Conservation (phyloP, 2,329 filamentous ascomycete species). For the Xylariaceae sp. region DNA sequence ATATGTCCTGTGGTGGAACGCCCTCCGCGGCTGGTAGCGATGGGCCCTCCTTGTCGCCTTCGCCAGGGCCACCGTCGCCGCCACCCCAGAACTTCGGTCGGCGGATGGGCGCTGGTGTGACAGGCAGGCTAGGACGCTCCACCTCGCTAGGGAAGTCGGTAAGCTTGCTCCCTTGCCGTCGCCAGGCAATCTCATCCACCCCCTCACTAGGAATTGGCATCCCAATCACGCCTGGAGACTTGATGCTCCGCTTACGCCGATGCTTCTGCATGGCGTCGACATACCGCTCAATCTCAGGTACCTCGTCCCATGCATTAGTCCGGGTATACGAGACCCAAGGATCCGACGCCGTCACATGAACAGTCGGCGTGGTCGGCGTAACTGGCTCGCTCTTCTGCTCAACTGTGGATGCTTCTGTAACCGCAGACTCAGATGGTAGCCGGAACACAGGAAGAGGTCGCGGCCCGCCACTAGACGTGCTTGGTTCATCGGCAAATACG, state of each 20-base stretch:
- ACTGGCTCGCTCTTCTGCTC: constrained; percentile 46
- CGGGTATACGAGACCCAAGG: constrained; percentile 76
- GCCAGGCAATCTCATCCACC: constrained; percentile 39
- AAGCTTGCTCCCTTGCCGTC: constrained; percentile 60
- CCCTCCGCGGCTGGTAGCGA: constrained; percentile 76
- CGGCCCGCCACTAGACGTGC: constrained; percentile 23
- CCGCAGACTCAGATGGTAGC: constrained; percentile 39
- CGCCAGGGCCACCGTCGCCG: constrained; percentile 46
- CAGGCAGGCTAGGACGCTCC: constrained; percentile 85
- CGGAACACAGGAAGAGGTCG: constrained; percentile 22
- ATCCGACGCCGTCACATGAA: constrained; percentile 52
- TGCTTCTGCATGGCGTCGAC: constrained; percentile 75
- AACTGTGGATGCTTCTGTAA: constrained; percentile 41
- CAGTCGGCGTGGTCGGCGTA: constrained; percentile 54
- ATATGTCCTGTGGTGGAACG: constrained; percentile 85
- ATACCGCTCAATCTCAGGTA: constrained; percentile 85
- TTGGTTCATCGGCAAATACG: constrained; percentile 52
- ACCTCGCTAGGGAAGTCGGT: constrained; percentile 85
- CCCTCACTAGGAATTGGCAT: constrained; percentile 28
- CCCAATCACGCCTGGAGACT: constrained; percentile 32
- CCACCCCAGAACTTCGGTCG: constrained; percentile 69
- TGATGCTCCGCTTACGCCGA: constrained; percentile 42
- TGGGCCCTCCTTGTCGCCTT: constrained; percentile 56
- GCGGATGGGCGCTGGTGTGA: constrained; percentile 82
- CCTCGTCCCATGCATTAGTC: constrained; percentile 90